Conservation (phyloP, 2,329 filamentous ascomycete species). For the Macrophomina pseudophaseolina region DNA sequence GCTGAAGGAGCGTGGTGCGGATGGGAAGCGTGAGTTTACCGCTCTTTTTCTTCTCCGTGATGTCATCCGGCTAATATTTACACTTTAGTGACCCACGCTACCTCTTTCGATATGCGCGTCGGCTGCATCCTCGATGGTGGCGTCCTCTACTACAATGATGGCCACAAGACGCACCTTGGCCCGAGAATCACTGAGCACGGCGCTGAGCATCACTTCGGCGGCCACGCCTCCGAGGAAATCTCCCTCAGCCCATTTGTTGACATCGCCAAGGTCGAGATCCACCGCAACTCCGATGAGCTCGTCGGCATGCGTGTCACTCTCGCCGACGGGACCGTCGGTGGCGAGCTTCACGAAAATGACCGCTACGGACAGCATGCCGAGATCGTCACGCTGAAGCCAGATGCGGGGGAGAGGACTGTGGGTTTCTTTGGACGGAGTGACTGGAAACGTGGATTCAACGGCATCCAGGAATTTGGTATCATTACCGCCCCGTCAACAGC, state of each 20-base stretch:
- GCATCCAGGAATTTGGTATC: conserved; percentile 52
- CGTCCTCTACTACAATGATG: conserved; percentile 53
- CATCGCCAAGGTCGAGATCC: conserved; percentile 42
- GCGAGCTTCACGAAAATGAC: conserved; percentile 36
- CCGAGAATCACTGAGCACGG: conserved; percentile 31
- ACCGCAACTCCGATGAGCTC: conserved; percentile 29
- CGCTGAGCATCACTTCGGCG: conserved; percentile 30
- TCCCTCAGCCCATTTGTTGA: conserved; percentile 33
- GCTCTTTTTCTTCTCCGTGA: background rate
- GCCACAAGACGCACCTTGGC: conserved; percentile 51
- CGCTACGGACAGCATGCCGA: conserved; percentile 12
- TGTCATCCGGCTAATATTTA: background rate
- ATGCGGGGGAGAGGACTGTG: conserved; percentile 47
- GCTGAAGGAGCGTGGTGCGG: conserved; percentile 29
- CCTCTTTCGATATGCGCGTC: conserved; percentile 52
- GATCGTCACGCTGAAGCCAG: conserved; percentile 39
- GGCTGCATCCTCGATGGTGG: conserved; percentile 53
- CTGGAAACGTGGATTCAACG: conserved; percentile 31
- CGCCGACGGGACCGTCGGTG: conserved; percentile 37
- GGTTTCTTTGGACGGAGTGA: conserved; percentile 53
- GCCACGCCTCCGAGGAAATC: conserved; percentile 38
- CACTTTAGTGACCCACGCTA: conserved; percentile 42
- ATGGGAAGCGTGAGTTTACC: conserved; percentile 30
- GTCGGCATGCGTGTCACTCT: conserved; percentile 41
- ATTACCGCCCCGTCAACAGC: conserved; percentile 50